Evolutionary conservation across 2,329 filamentous ascomycete species (phyloP), one percentile per base, ranked within the genome.

Genomic region (Lasiodiplodia citricola): DNA sequence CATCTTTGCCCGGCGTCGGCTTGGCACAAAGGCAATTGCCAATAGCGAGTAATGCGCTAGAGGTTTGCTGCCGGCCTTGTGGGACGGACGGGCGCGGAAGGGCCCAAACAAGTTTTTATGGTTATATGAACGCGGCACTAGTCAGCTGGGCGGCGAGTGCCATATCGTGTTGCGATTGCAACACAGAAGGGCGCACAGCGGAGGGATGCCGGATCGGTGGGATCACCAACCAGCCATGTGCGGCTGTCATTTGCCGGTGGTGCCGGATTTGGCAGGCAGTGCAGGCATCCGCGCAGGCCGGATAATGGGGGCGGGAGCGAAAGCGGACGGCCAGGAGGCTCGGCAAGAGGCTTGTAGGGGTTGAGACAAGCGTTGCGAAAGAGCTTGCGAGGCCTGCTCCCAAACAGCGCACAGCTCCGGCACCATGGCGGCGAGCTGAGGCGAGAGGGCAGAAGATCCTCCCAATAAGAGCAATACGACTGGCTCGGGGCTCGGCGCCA

Each of bases 321-420:
- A 56, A 56, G 54, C 54, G 54, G 28, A 21, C 2, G 44, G 44
- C 25, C 21, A 37, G 10, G 38, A 41, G n/a, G 58, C 58, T 37
- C 58, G 58, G 58, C 41, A 25, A 21, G 41, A 51, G 41, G 58
- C 58, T 63, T 63, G 58, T 47, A 64, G 60, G 31, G 47, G 60
- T 54, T 64, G 60, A 64, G 60, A 64, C 60, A 64, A 64, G 60
- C 64, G 64, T 66, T 66, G 64, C 64, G 64, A 66, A 58, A 58
- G 65, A 67, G 65, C 65, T 67, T 67, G 65, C 54, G 65, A 58
- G 52, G 38, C 51, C 50, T 64, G 44, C 44, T 37, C 28, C 28
- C 23, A 47, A 25, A 64, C 37, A 52, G 25, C 35, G 55, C 41
- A 55, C 55, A 58, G 55, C 63, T 41, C 55, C 56, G 65, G 65